These are phyloP conservation scores for Breviolum minutum DNA, from an alignment of 73 alveolate genomes.

Conservation along the genomic window DNA sequence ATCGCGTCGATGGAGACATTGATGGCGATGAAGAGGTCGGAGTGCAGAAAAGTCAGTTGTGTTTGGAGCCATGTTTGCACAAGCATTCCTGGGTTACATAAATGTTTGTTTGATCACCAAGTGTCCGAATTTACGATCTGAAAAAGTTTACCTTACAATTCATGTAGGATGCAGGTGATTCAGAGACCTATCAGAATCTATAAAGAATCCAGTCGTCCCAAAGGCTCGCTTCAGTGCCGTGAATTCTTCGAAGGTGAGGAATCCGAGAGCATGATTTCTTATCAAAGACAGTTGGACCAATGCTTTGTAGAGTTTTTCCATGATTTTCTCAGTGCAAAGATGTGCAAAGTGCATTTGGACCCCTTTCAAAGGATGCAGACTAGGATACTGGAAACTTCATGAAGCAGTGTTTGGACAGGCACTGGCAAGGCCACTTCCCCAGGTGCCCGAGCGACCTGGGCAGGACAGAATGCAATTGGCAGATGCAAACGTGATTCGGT, in stretches of 20 bases:
- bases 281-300: too few species aligned
- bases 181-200: too few species aligned
- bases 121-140: neutral
- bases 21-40: slow-evolving; percentile 78
- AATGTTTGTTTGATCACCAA: too few species aligned
- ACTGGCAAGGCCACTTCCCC: slow-evolving; percentile 59
- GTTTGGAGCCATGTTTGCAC: neutral
- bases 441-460: slow-evolving; percentile 88
- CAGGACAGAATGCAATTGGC: slow-evolving; percentile 16
- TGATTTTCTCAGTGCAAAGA: too few species aligned
- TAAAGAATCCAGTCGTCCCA: neutral
- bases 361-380: too few species aligned
- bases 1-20: slow-evolving; percentile 46
- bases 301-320: too few species aligned
- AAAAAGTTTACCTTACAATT: too few species aligned
- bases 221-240: slow-evolving; percentile 79
- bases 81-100: neutral
- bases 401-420: neutral
- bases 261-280: too few species aligned
- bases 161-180: too few species aligned
- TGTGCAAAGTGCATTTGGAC: too few species aligned
- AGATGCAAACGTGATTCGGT: neutral
- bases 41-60: neutral
- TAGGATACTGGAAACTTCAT: too few species aligned
- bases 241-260: too few species aligned